phyloP scores from a whole-genome alignment of 306 rosid genomes.

The Malus sieversii region DNA sequence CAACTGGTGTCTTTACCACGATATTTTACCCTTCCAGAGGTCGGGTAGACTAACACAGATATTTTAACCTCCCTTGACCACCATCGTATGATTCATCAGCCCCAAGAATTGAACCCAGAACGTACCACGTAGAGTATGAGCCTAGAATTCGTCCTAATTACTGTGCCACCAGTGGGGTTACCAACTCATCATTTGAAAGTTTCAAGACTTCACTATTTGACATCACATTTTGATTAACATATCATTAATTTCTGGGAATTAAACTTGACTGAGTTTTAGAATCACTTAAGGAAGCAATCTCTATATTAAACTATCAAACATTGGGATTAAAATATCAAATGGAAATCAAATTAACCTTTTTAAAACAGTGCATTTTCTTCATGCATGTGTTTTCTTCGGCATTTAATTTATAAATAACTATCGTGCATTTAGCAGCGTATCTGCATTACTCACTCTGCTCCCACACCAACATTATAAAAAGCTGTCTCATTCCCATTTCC shows the following conservation, averaged over 20 bases:
- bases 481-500: neutral
- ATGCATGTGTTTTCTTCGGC: neutral
- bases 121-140: accelerated
- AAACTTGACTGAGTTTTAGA: neutral
- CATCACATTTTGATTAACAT: neutral
- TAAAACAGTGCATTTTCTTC: neutral
- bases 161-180: too few relatives aligned
- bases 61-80: too few relatives aligned
- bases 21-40: too few relatives aligned
- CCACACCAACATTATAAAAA: neutral
- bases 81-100: too few relatives aligned
- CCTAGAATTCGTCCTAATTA: too few relatives aligned
- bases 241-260: neutral
- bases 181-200: neutral
- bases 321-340: neutral
- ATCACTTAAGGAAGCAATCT: neutral
- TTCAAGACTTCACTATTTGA: neutral
- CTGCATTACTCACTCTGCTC: neutral
- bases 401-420: neutral
- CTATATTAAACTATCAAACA: neutral
- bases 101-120: too few relatives aligned
- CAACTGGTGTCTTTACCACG: too few relatives aligned
- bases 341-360: neutral
- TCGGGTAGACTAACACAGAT: too few relatives aligned
- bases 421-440: neutral